A percentile compares a stretch with the other conserved stretches of the same genome.
phyloP scores from a whole-genome alignment of 192 early-diverging fungal species.

The Umbelopsis isabellina region DNA sequence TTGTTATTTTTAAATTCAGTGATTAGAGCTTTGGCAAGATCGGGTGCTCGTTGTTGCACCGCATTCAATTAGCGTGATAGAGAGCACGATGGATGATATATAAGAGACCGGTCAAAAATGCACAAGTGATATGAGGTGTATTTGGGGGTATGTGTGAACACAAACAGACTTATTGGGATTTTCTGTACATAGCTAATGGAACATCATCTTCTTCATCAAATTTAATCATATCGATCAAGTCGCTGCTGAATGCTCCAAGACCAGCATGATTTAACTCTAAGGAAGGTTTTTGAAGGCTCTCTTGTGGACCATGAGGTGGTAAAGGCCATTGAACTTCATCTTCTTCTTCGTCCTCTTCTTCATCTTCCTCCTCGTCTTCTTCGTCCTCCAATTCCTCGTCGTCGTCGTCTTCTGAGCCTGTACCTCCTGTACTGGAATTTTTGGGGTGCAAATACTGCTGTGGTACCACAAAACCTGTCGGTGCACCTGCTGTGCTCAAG shows the following conservation, averaged over 20 bases:
- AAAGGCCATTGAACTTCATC: slow-evolving; percentile 6
- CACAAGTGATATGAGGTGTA: background rate
- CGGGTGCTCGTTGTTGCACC: too few species aligned
- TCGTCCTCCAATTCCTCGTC: background rate
- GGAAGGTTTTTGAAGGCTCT: background rate
- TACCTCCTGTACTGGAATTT: background rate
- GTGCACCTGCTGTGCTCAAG: background rate
- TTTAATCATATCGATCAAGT: slow-evolving; percentile 8
- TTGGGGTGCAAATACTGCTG: slow-evolving; percentile 30
- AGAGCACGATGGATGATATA: too few species aligned
- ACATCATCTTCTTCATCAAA: slow-evolving; percentile 63
- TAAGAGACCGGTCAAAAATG: too few species aligned
- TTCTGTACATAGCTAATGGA: slow-evolving; percentile 60
- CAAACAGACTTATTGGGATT: slow-evolving; percentile 17
- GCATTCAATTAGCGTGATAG: too few species aligned
- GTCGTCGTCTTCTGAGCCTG: too few species aligned
- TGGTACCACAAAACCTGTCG: slow-evolving; percentile 37
- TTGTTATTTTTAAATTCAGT: background rate
- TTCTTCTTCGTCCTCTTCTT: background rate
- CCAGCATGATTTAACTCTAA: background rate
- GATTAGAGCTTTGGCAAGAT: too few species aligned
- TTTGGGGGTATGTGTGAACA: background rate
- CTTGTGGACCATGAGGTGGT: background rate
- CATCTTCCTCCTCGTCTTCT: slow-evolving; percentile 7
- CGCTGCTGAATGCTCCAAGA: background rate